A percentile compares a stretch with the other conserved stretches of the same genome.
Evolutionary conservation across 768 basidiomycete genomes (phyloP).

Genomic region (Baorangia bicolor): DNA sequence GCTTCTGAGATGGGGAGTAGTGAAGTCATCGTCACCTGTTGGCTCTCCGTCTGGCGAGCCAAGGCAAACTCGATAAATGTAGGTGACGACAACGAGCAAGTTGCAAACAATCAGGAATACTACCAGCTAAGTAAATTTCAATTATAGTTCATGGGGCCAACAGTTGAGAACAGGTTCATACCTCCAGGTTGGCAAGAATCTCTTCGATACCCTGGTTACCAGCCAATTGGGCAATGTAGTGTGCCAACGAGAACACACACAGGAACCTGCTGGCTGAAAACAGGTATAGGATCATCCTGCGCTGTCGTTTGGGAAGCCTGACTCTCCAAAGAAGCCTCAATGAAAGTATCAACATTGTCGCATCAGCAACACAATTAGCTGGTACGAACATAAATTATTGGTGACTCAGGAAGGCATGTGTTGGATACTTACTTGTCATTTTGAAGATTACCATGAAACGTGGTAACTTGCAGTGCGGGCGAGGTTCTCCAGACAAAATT

Average conservation of each 20-base stretch:
- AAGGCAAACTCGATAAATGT: slow-evolving; percentile 5
- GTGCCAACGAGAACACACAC: slow-evolving; percentile 1
- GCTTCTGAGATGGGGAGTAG: too few species aligned
- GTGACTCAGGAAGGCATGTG: too few species aligned
- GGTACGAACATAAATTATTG: not conserved
- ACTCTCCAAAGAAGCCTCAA: slow-evolving; percentile 17
- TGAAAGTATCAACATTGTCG: not conserved
- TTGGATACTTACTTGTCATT: not conserved
- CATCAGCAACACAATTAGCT: slow-evolving; percentile 10
- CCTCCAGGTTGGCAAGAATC: not conserved
- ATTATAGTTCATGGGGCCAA: not conserved
- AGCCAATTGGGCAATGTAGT: not conserved
- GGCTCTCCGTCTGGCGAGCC: not conserved
- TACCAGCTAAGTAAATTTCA: not conserved
- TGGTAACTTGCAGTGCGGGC: not conserved
- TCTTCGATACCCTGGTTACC: not conserved
- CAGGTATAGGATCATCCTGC: slow-evolving; percentile 14
- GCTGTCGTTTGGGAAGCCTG: slow-evolving; percentile 14
- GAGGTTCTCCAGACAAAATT: not conserved
- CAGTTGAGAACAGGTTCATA: not conserved
- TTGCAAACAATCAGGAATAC: slow-evolving; percentile 11
- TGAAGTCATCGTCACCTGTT: slow-evolving; percentile 9
- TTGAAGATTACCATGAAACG: slow-evolving; percentile 3
- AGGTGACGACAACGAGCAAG: slow-evolving; percentile 13
- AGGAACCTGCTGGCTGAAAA: slow-evolving; percentile 13